Evolutionary conservation across 2,329 filamentous ascomycete species (phyloP).

Genomic region (Fusarium burgessii): DNA sequence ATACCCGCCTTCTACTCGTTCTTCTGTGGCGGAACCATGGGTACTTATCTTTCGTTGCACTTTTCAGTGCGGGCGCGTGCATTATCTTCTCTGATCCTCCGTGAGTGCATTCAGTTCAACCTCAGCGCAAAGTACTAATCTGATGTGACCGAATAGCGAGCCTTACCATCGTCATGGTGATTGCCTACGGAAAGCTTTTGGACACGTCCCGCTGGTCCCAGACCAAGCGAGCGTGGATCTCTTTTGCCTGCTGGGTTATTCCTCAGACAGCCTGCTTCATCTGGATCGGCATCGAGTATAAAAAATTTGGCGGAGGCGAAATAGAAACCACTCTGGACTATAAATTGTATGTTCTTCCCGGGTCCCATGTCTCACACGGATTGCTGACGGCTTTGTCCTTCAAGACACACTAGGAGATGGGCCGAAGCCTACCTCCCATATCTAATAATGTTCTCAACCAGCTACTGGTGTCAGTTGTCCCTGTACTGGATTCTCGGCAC

Average conservation of each 20-base stretch:
- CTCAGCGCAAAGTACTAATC: background rate
- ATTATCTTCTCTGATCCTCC: background rate
- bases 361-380: background rate
- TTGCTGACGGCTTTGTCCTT: rapidly evolving
- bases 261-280: background rate
- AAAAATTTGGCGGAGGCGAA: background rate
- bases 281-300: background rate
- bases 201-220: background rate
- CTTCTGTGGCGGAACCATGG: slow-evolving; percentile 7
- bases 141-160: rapidly evolving
- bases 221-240: slow-evolving; percentile 5
- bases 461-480: background rate
- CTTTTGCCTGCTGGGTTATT: background rate
- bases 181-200: background rate
- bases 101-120: background rate
- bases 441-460: background rate
- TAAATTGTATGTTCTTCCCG: background rate
- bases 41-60: background rate
- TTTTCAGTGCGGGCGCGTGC: background rate
- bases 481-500: background rate
- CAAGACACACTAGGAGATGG: background rate
- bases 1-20: slow-evolving; percentile 6
- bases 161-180: background rate
- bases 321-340: background rate
- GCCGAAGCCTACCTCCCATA: background rate